phyloP scores from a whole-genome alignment of 352 stramenopile genomes.

The Salisapilia sapeloensis region DNA sequence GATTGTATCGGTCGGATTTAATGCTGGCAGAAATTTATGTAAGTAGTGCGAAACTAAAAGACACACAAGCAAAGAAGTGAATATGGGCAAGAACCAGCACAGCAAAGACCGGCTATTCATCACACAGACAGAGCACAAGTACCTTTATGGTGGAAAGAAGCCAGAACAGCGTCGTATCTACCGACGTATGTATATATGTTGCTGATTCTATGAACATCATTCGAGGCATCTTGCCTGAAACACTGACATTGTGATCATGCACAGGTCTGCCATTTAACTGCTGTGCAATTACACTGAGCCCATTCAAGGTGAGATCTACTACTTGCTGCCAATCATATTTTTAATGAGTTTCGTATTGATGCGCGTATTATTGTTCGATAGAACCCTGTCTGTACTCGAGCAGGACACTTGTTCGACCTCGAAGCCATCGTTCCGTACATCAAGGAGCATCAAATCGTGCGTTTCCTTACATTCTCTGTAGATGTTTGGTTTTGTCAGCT shows the following conservation, averaged over 20 bases:
- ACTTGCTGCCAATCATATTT: background rate
- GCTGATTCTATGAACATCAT: background rate
- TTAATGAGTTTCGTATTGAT: background rate
- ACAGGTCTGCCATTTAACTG: constrained; percentile 93
- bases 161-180: constrained; percentile 59
- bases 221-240: too few relatives aligned
- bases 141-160: constrained; percentile 89
- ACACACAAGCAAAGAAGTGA: too few relatives aligned
- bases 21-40: too few relatives aligned
- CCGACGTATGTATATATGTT: constrained; percentile 19
- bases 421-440: constrained; percentile 92
- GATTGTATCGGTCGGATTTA: too few relatives aligned
- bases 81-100: constrained; percentile 85
- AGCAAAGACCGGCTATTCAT: constrained; percentile 82
- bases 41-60: too few relatives aligned
- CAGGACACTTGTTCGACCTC: constrained; percentile 96
- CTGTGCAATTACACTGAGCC: constrained; percentile 92
- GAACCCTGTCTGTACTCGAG: constrained; percentile 88
- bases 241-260: too few relatives aligned
- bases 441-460: constrained; percentile 87
- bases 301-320: constrained; percentile 48
- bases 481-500: background rate
- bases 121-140: constrained; percentile 84
- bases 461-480: constrained; percentile 1
- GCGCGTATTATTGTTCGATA: constrained; percentile 5